These are phyloP conservation scores for Leucocoprinus sp. DNA, from an alignment of 768 basidiomycete genomes.

Conservation along the genomic window DNA sequence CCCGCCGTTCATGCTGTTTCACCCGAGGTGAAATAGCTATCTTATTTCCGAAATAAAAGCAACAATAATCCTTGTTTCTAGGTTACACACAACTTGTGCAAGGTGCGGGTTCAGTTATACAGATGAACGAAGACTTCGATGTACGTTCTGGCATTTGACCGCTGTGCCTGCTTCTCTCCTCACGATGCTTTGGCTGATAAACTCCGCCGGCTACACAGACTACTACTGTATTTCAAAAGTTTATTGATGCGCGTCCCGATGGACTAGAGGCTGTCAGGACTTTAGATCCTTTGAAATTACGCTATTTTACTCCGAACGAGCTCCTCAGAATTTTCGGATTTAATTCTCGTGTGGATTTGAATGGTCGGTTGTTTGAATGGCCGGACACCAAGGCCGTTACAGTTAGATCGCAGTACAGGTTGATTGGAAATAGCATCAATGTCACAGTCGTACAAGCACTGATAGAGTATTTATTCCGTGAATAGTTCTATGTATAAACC, in stretches of 20 bases:
- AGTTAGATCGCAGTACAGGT: constrained; percentile 60
- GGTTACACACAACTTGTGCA: constrained; percentile 75
- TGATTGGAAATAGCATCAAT: constrained; percentile 82
- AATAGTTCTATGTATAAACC: background rate
- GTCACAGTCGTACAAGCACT: constrained; percentile 60
- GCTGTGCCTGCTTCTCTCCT: background rate
- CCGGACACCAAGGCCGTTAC: constrained; percentile 41
- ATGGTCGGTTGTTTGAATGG: constrained; percentile 43
- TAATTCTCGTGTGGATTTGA: constrained; percentile 19
- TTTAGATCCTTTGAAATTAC: constrained; percentile 49
- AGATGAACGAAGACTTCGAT: constrained; percentile 58
- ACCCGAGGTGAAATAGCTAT: constrained; percentile 48
- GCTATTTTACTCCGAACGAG: constrained; percentile 72
- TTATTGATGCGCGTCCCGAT: constrained; percentile 35
- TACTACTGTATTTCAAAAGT: constrained; percentile 45
- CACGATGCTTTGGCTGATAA: no score
- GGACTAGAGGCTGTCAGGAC: constrained; percentile 41
- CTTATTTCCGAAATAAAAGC: background rate
- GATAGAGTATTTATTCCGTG: constrained; percentile 46
- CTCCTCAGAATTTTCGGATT: constrained; percentile 64
- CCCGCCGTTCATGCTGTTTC: constrained; percentile 66
- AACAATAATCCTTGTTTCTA: constrained; percentile 17
- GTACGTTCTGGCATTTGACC: constrained; percentile 26
- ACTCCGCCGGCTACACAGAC: constrained; percentile 36
- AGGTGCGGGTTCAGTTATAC: constrained; percentile 69